Base-by-base conservation (phyloP, 2,329 filamentous ascomycete species). In the Rhexocercosporidium sp. region DNA sequence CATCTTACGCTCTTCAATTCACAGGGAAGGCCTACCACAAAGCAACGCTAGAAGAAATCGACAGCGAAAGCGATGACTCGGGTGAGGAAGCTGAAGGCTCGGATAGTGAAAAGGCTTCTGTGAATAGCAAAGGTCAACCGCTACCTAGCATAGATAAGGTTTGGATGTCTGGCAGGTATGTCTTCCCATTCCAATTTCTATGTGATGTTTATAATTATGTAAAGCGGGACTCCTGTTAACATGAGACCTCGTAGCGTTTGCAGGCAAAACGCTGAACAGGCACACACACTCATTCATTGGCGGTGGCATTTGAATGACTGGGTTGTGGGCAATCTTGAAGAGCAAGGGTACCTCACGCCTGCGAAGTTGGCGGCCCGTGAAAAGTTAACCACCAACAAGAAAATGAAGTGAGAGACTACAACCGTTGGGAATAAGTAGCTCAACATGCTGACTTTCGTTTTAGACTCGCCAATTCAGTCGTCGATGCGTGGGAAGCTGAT, bases 241-340 rank as follows among this genome's bases (percentile, higher is more conserved):
- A 64, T 51, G n/a, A 47, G 57, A 7, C 46, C 16, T 54, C 29
- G 8, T 22, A 75, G 75, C 18, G 83, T 84, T 67, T 92, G 89
- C 80, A 86, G 84, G 74, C 79, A 80, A 37, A 90, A 90, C 71
- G 91, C 92, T 0, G 83, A 88, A 70, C 89, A 89, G 46, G 90
- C 91, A 0, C 92, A 95, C 75, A 85, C 84, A 0, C 83, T 95
- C 3, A 84, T 88, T 4, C 92, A 96, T 78, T 94, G 92, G 92
- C 90, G 90, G 65, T 87, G 86, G 67, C 86, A 89, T 54, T 86
- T 95, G n/a, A 90, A 92, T 74, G 84, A 90, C 70, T 92, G 86
- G 85, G 89, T 94, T 0, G 82, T 90, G 27, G 83, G 85, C 31
- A 87, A 86, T 62, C 85, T 96, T 0, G 78, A 83, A 27, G 77